phyloP scores from a whole-genome alignment of 192 early-diverging fungal genomes.

The Diversispora eburnea region DNA sequence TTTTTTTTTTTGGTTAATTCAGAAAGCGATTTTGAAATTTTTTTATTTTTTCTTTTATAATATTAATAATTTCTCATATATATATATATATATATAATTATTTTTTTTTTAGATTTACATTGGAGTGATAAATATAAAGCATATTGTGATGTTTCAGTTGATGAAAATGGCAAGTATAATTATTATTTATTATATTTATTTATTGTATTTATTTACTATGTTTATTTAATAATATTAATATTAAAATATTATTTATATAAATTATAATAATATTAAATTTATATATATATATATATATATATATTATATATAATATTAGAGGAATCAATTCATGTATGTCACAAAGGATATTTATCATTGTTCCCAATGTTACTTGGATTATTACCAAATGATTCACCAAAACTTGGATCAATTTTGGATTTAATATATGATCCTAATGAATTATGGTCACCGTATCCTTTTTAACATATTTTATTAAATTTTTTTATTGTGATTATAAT shows the following conservation, averaged over 20 bases:
- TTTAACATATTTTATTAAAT: background rate
- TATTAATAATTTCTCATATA: background rate
- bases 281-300: background rate
- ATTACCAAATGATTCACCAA: constrained; percentile 62
- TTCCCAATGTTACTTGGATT: constrained; percentile 80
- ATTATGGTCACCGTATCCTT: constrained; percentile 72
- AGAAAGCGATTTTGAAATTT: no score
- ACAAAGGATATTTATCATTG: constrained; percentile 76
- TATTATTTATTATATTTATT: no score
- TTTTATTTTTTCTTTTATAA: background rate
- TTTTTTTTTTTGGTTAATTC: constrained; percentile 45
- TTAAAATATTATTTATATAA: no score
- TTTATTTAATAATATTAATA: no score
- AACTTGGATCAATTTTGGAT: constrained; percentile 69
- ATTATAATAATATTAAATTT: no score
- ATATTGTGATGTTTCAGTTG: constrained; percentile 63
- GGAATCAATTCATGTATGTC: constrained; percentile 51
- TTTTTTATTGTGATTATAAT: no score
- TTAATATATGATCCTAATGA: constrained; percentile 71
- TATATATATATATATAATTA: background rate
- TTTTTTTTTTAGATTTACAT: constrained; percentile 49
- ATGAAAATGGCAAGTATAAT: constrained; percentile 41
- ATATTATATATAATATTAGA: constrained; percentile 28
- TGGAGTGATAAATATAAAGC: constrained; percentile 61
- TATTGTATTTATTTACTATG: background rate